Evolutionary conservation across 1,284 basidiomycete genomes (phyloP), one percentile per base, ranked within the genome.

Genomic region (Fomitopsis pinicola): DNA sequence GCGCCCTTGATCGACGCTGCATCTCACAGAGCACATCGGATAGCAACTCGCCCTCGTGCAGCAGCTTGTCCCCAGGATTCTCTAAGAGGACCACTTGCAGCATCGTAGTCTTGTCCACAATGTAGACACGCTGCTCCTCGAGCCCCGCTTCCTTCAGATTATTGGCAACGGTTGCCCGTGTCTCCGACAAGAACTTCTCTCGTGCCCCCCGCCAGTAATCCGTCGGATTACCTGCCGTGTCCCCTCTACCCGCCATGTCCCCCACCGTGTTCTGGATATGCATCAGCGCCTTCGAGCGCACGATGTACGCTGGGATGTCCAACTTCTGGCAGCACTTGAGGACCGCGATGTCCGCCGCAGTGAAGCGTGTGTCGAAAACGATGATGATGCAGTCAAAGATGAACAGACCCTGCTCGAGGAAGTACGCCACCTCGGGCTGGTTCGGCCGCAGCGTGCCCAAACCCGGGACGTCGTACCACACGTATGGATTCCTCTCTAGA

Each of bases 401-500:
- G 44, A 48, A 60, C 35, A 60, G 28, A 5, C 59, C 59, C n/a
- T 60, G 59, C 1, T 26, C 30, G 53, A n/a, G 54, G 59, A 60
- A 60, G 59, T 60, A 60, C 35, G 5, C 1, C 33, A 1, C 42
- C 17, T 48, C 53, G 9, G 54, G 15, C 8, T 46, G 44, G 22
- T 46, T 26, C 19, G 22, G 22, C 22, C 22, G 22, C 22, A 56
- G 45, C 26, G 59, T 60, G 9, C 59, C 59, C 17, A 44, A 54
- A 36, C 59, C 54, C 19, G 54, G 59, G 15, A 56, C 42, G 36
- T 60, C 59, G 17, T 60, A 60, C 59, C 59, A 60, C 53, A 56
- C 59, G 45, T 56, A 56, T 19, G 53, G 59, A 7, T 50, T 50
- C 26, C 14, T 14, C n/a, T 7, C 36, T 3, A 42, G 19, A 17